Percentiles rank a stretch among this genome's conserved stretches.
Conservation (phyloP, 345 rosid genomes). For the Fremontodendron californicum region DNA sequence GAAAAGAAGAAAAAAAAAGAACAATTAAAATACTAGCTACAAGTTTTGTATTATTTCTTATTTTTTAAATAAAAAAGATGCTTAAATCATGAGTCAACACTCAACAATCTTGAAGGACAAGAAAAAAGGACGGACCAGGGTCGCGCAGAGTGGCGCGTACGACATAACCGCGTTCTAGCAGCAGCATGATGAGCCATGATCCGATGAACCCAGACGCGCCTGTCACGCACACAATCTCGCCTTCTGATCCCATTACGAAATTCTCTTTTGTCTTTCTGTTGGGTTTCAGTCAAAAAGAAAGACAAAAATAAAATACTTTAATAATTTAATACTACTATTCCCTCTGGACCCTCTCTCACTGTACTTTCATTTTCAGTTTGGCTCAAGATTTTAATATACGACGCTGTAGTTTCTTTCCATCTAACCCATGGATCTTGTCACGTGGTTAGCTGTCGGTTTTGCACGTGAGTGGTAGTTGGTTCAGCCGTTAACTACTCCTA, state of each 20-base stretch:
- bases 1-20: neutral
- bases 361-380: neutral
- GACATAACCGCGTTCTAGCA: neutral
- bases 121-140: neutral
- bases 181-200: conserved; percentile 14
- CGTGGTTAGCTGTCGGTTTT: neutral
- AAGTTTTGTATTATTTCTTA: too few species aligned
- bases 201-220: conserved; percentile 21
- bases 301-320: neutral
- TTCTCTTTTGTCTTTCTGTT: neutral
- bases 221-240: conserved; percentile 12
- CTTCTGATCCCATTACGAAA: neutral
- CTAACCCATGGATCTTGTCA: neutral
- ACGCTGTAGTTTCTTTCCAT: neutral
- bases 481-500: neutral
- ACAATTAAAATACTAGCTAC: neutral
- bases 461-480: neutral
- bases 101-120: neutral
- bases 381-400: neutral
- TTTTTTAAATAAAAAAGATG: neutral
- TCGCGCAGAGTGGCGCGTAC: conserved; percentile 14
- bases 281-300: neutral
- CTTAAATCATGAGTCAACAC: neutral
- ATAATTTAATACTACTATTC: too few species aligned
- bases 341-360: too few species aligned